These are phyloP conservation scores for Macroventuria anomochaeta DNA, from an alignment of 2,329 filamentous ascomycete genomes.

Conservation along the genomic window DNA sequence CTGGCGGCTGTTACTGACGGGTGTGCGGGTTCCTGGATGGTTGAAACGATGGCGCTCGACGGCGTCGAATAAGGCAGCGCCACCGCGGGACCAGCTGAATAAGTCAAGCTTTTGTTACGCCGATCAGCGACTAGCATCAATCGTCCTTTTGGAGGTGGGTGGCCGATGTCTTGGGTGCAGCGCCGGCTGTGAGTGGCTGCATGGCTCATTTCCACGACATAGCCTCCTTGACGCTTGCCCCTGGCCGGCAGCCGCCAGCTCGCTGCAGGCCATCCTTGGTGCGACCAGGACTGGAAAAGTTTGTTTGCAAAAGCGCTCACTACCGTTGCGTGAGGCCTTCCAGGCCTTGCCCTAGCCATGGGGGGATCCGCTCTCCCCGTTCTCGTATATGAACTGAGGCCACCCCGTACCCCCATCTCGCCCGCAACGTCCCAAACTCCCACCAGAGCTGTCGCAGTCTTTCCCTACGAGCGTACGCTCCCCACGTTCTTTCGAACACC, in stretches of 20 bases:
- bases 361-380: slow-evolving; percentile 23
- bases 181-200: slow-evolving; percentile 20
- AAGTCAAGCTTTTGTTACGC: slow-evolving; percentile 36
- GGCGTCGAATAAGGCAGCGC: slow-evolving; percentile 27
- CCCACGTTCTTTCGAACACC: slow-evolving; percentile 47
- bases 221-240: slow-evolving; percentile 30
- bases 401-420: slow-evolving; percentile 32
- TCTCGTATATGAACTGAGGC: slow-evolving; percentile 37
- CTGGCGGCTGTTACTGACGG: slow-evolving; percentile 24
- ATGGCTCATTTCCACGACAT: slow-evolving; percentile 8
- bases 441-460: slow-evolving; percentile 45
- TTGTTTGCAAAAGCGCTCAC: slow-evolving; percentile 25
- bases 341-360: slow-evolving; percentile 12
- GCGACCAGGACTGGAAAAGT: slow-evolving; percentile 37
- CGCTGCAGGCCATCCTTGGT: slow-evolving; percentile 29
- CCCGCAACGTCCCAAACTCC: slow-evolving; percentile 35
- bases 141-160: slow-evolving; percentile 13
- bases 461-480: slow-evolving; percentile 54
- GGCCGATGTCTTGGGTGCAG: slow-evolving; percentile 19
- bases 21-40: slow-evolving; percentile 30
- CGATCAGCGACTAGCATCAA: slow-evolving; percentile 27
- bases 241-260: slow-evolving; percentile 26
- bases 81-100: slow-evolving; percentile 19
- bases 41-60: slow-evolving; percentile 37
- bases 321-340: slow-evolving; percentile 27